Percentiles rank a stretch among this genome's conserved stretches.
Evolutionary conservation across 176 grass and related monocot species (phyloP).

Genomic region (Otatea glauca): DNA sequence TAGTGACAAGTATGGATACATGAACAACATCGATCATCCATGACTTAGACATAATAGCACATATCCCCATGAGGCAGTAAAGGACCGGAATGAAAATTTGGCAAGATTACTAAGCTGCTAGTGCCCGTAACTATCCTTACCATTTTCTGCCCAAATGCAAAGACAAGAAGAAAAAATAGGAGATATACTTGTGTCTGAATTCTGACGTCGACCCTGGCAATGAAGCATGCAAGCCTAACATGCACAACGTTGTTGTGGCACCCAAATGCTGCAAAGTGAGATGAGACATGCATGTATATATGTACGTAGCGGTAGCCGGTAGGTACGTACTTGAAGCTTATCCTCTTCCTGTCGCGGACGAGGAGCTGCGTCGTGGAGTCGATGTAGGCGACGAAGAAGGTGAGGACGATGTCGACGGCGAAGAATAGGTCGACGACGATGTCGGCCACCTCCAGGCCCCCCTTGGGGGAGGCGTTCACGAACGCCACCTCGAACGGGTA

Average conservation of each 20-base stretch:
- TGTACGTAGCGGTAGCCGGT: neutral
- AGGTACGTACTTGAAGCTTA: constrained; percentile 59
- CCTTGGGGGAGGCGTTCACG: constrained; percentile 74
- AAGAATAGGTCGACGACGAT: constrained; percentile 81
- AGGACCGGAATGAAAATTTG: neutral
- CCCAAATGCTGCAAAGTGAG: too few relatives aligned
- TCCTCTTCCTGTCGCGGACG: constrained; percentile 68
- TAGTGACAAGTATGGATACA: neutral
- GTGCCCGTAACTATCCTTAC: neutral
- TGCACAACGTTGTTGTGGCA: too few relatives aligned
- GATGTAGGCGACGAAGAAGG: constrained; percentile 95
- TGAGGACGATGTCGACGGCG: constrained; percentile 76
- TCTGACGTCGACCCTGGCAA: neutral
- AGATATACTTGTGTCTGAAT: neutral
- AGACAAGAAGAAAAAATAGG: neutral
- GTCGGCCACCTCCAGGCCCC: constrained; percentile 76
- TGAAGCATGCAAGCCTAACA: neutral
- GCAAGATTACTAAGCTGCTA: neutral
- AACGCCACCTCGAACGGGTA: constrained; percentile 99
- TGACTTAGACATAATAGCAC: neutral
- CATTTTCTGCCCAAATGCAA: constrained; percentile 1
- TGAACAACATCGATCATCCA: neutral
- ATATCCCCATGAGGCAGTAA: neutral
- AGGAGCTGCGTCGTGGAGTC: constrained; percentile 82
- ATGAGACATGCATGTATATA: too few relatives aligned